phyloP scores from a whole-genome alignment of 495 filamentous ascomycete genomes.

The Daldinia decipiens region DNA sequence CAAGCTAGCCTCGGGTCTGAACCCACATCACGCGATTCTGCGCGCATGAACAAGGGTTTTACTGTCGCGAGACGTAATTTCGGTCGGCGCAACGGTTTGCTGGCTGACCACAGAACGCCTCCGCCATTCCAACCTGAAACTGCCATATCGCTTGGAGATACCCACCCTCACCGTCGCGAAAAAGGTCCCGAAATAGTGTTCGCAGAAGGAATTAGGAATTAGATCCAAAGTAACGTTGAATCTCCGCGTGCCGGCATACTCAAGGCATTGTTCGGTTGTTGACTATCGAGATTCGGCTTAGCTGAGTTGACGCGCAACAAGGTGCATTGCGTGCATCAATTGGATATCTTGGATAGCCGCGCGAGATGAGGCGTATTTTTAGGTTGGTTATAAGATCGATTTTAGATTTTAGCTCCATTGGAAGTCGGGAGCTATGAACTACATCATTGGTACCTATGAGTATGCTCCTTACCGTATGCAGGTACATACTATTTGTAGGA shows the following conservation, averaged over 20 bases:
- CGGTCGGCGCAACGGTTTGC: conserved; percentile 26
- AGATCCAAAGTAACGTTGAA: conserved; percentile 32
- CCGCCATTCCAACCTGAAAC: conserved; percentile 32
- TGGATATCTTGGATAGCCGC: conserved; percentile 16
- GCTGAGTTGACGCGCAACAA: conserved; percentile 20
- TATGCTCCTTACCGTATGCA: conserved; percentile 21
- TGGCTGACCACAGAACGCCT: conserved; percentile 17
- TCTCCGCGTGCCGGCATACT: conserved; percentile 27
- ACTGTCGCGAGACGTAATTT: conserved; percentile 40
- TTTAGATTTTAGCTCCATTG: conserved; percentile 19
- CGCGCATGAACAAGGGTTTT: conserved; percentile 30
- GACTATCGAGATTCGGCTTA: conserved; percentile 21
- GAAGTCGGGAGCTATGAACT: not conserved
- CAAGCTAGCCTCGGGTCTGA: conserved; percentile 31
- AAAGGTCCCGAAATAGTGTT: conserved; percentile 23
- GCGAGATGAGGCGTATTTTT: conserved; percentile 25
- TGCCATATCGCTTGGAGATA: conserved; percentile 1
- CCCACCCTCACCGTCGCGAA: conserved; percentile 16
- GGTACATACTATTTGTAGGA: conserved; percentile 5
- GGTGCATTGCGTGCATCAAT: conserved; percentile 14
- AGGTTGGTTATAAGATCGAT: conserved; percentile 18
- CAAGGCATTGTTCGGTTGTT: conserved; percentile 4
- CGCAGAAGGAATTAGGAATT: conserved; percentile 26
- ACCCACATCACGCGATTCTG: conserved; percentile 37
- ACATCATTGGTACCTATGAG: conserved; percentile 12